Evolutionary conservation across 352 stramenopile genomes (phyloP).

Genomic region (Halophytophthora batemanensis): DNA sequence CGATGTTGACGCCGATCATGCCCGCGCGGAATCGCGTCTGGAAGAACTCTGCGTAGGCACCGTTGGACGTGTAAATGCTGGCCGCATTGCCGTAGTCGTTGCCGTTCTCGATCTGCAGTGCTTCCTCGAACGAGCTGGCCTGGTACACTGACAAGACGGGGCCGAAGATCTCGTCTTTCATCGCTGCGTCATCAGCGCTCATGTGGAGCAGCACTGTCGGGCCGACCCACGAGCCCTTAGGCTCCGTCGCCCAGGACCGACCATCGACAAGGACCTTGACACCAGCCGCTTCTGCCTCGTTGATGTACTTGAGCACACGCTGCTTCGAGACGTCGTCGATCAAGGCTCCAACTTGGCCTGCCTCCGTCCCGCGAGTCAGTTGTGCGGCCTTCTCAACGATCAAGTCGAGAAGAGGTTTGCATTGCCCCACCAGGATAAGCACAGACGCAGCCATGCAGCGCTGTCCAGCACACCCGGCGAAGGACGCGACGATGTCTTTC

Average conservation of each 20-base stretch:
- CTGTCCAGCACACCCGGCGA: constrained; percentile 95
- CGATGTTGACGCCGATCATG: constrained; percentile 97
- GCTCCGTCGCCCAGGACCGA: constrained; percentile 63
- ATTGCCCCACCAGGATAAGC: constrained; percentile 89
- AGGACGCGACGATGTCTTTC: constrained; percentile 95
- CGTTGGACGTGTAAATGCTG: constrained; percentile 95
- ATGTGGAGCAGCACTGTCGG: constrained; percentile 94
- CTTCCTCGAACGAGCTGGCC: constrained; percentile 90
- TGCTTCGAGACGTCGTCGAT: constrained; percentile 91
- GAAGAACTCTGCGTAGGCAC: constrained; percentile 94
- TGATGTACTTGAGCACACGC: constrained; percentile 94
- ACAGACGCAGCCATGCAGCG: constrained; percentile 97
- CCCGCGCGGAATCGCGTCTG: constrained; percentile 86
- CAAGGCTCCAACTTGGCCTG: constrained; percentile 93
- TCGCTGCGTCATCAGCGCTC: constrained; percentile 80
- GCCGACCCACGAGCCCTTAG: constrained; percentile 89
- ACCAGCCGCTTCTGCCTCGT: constrained; percentile 79
- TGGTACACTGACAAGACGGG: constrained; percentile 93
- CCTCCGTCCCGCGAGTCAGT: constrained; percentile 85
- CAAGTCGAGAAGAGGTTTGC: constrained; percentile 69
- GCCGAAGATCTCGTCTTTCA: constrained; percentile 97
- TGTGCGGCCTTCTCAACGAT: constrained; percentile 87
- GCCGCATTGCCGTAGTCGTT: constrained; percentile 98
- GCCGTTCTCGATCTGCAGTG: constrained; percentile 94
- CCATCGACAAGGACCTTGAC: constrained; percentile 93